Evolutionary conservation across 2,329 filamentous ascomycete genomes (phyloP), one percentile per base, ranked within the genome.

Genomic region (Canariomyces notabilis): DNA sequence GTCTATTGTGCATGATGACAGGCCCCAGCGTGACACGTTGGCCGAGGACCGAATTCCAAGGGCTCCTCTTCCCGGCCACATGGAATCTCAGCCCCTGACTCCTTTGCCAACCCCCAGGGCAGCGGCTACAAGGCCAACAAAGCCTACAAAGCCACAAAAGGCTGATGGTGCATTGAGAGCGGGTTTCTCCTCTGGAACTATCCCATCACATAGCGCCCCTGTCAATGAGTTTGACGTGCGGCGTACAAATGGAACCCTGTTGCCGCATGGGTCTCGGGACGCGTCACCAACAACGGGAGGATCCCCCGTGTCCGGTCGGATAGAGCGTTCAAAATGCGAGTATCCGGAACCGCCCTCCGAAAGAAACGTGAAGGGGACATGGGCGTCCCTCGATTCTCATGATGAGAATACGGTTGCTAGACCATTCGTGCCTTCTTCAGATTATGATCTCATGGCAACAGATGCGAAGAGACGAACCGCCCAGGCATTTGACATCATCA

Each of bases 401-500:
- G 9, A 21, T 0, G 16, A 36, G 5, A n/a, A 41, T 20, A 32
- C 15, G 15, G n/a, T 21, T 15, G 44, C 29, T 9, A 54, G 50
- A 37, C 52, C 53, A 7, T 59, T 60, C 29, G 46, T 57, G 42
- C 57, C 56, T 6, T 40, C 50, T 4, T 46, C 51, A 11, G 49
- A 55, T 20, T 57, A 57, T 43, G 42, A 47, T 19, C 42, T 48
- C 31, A 56, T 58, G 42, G 21, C 52, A 22, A 55, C 50, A 4
- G 55, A 59, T 19, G 52, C 57, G 1, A 59, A 58, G 49, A 47
- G 54, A 21, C 53, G 59, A 35, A 57, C 58, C 8, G 58, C 63
- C 6, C 66, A 68, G 31, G 61, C 64, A 2, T 59, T 59, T n/a
- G 64, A 68, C 38, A 68, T 74, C 38, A 63, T 74, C 35, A 53